Conservation (phyloP, 345 rosid genomes). For the Sisymbrium altissimum region DNA sequence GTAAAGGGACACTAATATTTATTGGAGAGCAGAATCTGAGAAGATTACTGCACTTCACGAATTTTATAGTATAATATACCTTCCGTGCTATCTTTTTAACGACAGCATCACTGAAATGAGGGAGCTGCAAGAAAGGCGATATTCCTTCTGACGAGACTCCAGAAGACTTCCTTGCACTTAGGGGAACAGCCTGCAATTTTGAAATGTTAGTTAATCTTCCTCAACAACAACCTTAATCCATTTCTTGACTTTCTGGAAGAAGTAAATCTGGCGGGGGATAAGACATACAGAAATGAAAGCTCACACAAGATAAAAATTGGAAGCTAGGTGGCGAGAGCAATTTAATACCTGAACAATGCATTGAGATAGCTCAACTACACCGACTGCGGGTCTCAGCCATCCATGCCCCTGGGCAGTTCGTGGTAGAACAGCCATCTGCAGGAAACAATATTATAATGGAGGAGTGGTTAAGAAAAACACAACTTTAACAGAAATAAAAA, state of each 20-base stretch:
- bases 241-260: neutral
- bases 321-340: constrained; percentile 3
- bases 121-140: constrained; percentile 95
- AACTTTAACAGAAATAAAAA: neutral
- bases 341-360: constrained; percentile 81
- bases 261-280: neutral
- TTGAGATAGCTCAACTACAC: constrained; percentile 95
- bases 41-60: constrained; percentile 8
- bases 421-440: constrained; percentile 93
- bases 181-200: constrained; percentile 84
- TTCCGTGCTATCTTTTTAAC: constrained; percentile 91
- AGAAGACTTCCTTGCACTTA: constrained; percentile 82
- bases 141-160: constrained; percentile 88
- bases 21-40: constrained; percentile 2
- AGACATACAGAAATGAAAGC: neutral
- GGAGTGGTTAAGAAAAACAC: constrained; percentile 1
- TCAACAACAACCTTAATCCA: constrained; percentile 10
- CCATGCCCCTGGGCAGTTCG: constrained; percentile 93
- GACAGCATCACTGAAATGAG: constrained; percentile 77
- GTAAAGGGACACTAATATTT: neutral
- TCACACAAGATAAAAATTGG: neutral
- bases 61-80: constrained; percentile 41
- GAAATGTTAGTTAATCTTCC: constrained; percentile 9
- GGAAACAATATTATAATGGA: constrained; percentile 1
- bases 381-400: constrained; percentile 97